These are phyloP conservation scores for Mortierella sp. DNA, from an alignment of 371 early-diverging fungal species.

Conservation along the genomic window DNA sequence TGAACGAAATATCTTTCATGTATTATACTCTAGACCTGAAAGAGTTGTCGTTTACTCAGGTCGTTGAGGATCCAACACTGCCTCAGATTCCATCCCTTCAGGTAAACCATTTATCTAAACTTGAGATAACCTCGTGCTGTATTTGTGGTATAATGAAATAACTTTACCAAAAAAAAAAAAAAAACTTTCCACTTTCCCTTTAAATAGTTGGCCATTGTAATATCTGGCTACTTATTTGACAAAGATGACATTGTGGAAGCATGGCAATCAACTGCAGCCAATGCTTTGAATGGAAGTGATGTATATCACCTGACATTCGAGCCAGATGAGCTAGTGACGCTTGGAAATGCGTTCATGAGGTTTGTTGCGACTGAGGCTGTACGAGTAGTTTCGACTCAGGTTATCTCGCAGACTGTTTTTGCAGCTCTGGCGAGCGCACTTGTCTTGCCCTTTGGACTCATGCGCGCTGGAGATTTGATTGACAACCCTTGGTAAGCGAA, in stretches of 20 bases:
- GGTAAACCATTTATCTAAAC: constrained; percentile 46
- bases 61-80: constrained; percentile 64
- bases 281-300: constrained; percentile 59
- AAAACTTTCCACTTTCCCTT: background rate
- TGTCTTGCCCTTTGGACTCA: constrained; percentile 83
- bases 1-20: background rate
- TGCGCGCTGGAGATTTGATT: constrained; percentile 85
- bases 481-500: constrained; percentile 94
- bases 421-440: constrained; percentile 87
- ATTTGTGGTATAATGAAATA: too few relatives aligned
- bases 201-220: constrained; percentile 67
- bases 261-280: constrained; percentile 65
- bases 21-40: constrained; percentile 60
- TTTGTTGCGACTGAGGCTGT: constrained; percentile 90
- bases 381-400: constrained; percentile 85
- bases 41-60: constrained; percentile 70
- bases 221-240: constrained; percentile 73
- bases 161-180: too few relatives aligned
- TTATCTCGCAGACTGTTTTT: constrained; percentile 88
- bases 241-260: constrained; percentile 55
- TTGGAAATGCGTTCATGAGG: constrained; percentile 83
- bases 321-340: constrained; percentile 75
- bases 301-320: constrained; percentile 83
- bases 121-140: background rate
- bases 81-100: constrained; percentile 72